phyloP scores from a whole-genome alignment of 2,329 filamentous ascomycete species.

The Nigrospora sphaerica region DNA sequence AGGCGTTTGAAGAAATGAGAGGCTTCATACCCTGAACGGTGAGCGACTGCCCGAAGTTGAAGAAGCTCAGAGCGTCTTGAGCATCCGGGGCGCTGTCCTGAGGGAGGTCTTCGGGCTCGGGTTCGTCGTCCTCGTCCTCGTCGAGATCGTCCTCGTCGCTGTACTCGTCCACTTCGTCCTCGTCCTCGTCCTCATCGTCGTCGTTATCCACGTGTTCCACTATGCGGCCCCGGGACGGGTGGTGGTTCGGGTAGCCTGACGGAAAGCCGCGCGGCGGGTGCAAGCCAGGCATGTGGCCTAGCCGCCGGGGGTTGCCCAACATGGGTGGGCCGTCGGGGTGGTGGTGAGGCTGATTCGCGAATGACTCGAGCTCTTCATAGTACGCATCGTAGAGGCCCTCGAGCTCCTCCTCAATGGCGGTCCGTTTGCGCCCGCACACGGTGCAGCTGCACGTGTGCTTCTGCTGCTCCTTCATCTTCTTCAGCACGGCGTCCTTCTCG shows the following conservation, averaged over 20 bases:
- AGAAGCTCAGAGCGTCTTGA: conserved; percentile 45
- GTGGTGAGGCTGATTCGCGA: conserved; percentile 69
- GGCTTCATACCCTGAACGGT: conserved; percentile 70
- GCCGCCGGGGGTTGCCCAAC: conserved; percentile 59
- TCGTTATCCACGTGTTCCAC: conserved; percentile 56
- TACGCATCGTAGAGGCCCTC: conserved; percentile 98
- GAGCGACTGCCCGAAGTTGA: conserved; percentile 95
- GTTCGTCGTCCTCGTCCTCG: conserved; percentile 41
- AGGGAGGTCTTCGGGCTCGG: conserved; percentile 43
- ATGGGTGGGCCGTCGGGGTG: conserved; percentile 65
- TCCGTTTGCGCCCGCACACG: conserved; percentile 92
- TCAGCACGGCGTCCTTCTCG: conserved; percentile 94
- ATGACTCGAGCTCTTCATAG: conserved; percentile 96
- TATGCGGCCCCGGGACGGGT: conserved; percentile 70
- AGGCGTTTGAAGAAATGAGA: conserved; percentile 8
- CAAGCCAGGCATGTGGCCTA: conserved; percentile 45
- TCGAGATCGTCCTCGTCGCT: conserved; percentile 37
- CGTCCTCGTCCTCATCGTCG: conserved; percentile 48
- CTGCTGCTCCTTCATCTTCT: conserved; percentile 99
- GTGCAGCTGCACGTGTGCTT: conserved; percentile 98
- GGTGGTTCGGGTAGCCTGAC: conserved; percentile 54
- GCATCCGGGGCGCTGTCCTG: conserved; percentile 63
- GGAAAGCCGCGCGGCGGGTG: conserved; percentile 51
- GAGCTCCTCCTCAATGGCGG: conserved; percentile 94
- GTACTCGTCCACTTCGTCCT: conserved; percentile 41